Base-by-base conservation (phyloP, 2,329 filamentous ascomycete species). In the Sclerotinia trifoliorum region DNA sequence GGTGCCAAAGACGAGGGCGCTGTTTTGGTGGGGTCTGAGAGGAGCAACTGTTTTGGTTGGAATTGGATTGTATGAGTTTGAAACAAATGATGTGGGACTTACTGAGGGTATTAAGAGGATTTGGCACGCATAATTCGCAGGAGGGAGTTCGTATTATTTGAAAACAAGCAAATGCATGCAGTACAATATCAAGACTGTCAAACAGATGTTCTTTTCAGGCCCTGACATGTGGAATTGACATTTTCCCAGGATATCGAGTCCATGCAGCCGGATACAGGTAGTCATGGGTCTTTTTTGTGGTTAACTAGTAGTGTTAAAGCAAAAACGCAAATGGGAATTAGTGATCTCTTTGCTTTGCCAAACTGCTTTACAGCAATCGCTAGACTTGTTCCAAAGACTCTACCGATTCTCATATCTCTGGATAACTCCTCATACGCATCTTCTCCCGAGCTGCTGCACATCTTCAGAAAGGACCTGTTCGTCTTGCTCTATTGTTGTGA, bases 1-100 rank as follows among this genome's bases (percentile, higher is more conserved):
- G 75, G 85, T 91, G 74, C 92, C 93, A 63, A 87, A 85, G 73
- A 80, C 86, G 70, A 87, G 87, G 78, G 88, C 86, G 77, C 66
- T 83, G n/a, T 84, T 89, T 78, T 87, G 86, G 80, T 98, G 93
- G 93, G 83, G 84, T 49, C 86, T 98, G 71, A 93, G 94, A 77
- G 81, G 84, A 57, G 89, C 87, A 70, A 97, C 96, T 15, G 83
- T 94, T 69, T 83, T 92, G 65, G 92, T 94, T 71, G 93, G 91
- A 63, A 85, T 97, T 73, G 94, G 94, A 68, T 85, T 98, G 77
- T 99, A 99, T 82, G 94, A 98, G 81, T 98, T 98, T 77, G 95
- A 99, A 88, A 99, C 95, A 44, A 98, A 97, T 78, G 95, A 99
- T 75, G 93, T 99, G 65, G 95, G 95, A 73, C 80, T 99, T 70